phyloP scores from a whole-genome alignment of 768 basidiomycete species.

The Lyophyllum shimeji region DNA sequence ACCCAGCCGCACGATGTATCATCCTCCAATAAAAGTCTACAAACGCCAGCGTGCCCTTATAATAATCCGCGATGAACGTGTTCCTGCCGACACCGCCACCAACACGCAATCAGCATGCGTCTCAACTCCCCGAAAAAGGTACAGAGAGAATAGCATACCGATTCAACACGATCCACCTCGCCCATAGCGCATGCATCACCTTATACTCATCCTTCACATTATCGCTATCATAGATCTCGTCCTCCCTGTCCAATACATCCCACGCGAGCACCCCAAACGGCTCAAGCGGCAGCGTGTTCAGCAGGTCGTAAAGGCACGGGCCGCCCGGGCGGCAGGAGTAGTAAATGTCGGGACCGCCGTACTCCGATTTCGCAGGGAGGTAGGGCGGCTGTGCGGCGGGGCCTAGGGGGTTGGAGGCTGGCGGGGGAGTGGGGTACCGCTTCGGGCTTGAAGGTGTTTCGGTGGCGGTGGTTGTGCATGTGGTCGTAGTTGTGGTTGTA shows the following conservation, averaged over 20 bases:
- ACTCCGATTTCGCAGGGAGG: constrained; percentile 47
- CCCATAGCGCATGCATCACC: constrained; percentile 78
- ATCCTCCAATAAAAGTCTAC: constrained; percentile 61
- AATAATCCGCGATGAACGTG: constrained; percentile 55
- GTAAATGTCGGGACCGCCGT: constrained; percentile 44
- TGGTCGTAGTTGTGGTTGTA: constrained; percentile 9
- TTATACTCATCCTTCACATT: constrained; percentile 76
- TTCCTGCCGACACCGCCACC: constrained; percentile 33
- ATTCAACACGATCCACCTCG: constrained; percentile 68
- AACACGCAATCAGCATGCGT: neutral
- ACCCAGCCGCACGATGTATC: constrained; percentile 70
- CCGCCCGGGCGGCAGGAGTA: constrained; percentile 71
- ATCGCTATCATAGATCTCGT: constrained; percentile 72
- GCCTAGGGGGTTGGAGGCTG: constrained; percentile 42
- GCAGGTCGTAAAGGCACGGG: constrained; percentile 61
- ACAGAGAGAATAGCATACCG: constrained; percentile 34
- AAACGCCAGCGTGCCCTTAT: constrained; percentile 52
- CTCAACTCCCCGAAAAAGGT: neutral
- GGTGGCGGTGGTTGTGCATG: constrained; percentile 8
- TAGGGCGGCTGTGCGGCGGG: constrained; percentile 53
- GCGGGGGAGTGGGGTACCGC: constrained; percentile 40
- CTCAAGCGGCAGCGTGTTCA: constrained; percentile 58
- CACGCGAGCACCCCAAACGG: constrained; percentile 67
- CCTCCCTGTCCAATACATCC: constrained; percentile 70
- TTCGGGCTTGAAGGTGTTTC: constrained; percentile 6